These are phyloP conservation scores for Rhazya stricta DNA, from an alignment of 257 asterid species.

Conservation along the genomic window DNA sequence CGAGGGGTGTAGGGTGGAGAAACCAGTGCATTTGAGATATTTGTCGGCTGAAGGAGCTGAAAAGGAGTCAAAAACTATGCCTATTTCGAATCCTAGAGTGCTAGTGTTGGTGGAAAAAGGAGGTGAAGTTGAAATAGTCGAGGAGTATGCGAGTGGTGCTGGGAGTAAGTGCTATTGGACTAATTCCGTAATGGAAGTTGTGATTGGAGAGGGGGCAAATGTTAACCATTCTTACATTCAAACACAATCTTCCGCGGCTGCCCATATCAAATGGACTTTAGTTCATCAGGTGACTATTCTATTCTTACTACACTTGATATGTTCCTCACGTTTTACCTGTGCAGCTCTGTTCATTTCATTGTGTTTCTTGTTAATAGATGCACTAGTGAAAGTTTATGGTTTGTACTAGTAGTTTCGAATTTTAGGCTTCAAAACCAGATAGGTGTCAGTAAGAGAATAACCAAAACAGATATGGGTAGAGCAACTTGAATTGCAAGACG, in stretches of 20 bases:
- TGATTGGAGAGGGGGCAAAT: constrained; percentile 67
- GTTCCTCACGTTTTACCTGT: not conserved
- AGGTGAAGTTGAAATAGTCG: constrained; percentile 72
- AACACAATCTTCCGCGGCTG: constrained; percentile 67
- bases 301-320: constrained; percentile 15
- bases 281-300: constrained; percentile 62
- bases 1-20: constrained; percentile 74
- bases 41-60: constrained; percentile 52
- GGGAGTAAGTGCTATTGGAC: constrained; percentile 68
- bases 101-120: constrained; percentile 81
- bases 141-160: constrained; percentile 60
- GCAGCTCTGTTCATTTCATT: not conserved
- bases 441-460: not conserved
- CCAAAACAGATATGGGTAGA: too few relatives aligned
- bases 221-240: constrained; percentile 80
- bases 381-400: not conserved
- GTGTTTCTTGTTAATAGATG: not conserved
- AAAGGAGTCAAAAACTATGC: constrained; percentile 54
- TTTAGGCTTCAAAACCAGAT: not conserved
- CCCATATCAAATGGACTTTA: constrained; percentile 89
- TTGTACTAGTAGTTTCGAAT: not conserved
- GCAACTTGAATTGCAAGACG: not conserved
- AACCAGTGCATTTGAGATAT: constrained; percentile 56
- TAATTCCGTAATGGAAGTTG: constrained; percentile 70
- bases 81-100: constrained; percentile 83